These are phyloP conservation scores for Epichloe typhina DNA, from an alignment of 2,329 filamentous ascomycete species.

Conservation along the genomic window DNA sequence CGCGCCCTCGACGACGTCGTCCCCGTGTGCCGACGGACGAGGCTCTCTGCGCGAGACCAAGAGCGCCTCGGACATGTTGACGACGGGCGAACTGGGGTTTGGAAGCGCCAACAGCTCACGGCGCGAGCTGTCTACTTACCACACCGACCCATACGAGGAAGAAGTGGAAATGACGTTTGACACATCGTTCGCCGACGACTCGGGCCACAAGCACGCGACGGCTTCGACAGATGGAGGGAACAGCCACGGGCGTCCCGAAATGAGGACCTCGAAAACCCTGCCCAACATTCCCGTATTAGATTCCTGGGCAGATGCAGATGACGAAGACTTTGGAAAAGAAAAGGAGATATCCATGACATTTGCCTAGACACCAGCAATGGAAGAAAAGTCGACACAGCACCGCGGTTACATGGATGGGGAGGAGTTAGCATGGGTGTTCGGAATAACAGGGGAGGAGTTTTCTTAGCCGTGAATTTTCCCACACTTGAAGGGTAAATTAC, in stretches of 20 bases:
- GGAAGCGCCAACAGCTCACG: slow-evolving; percentile 2
- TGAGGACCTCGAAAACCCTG: slow-evolving; percentile 31
- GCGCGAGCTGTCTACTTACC: slow-evolving; percentile 13
- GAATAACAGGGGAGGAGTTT: background rate
- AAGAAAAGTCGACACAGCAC: background rate
- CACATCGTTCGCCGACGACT: slow-evolving; percentile 38
- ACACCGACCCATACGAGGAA: slow-evolving; percentile 25
- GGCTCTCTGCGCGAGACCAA: slow-evolving; percentile 28
- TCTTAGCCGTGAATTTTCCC: background rate
- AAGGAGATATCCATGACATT: slow-evolving; percentile 73
- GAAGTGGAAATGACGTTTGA: slow-evolving; percentile 62
- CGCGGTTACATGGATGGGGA: background rate
- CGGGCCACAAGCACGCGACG: slow-evolving; percentile 5
- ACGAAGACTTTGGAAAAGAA: slow-evolving; percentile 58
- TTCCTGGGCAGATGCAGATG: slow-evolving; percentile 59
- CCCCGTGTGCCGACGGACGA: slow-evolving; percentile 10
- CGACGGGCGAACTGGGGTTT: slow-evolving; percentile 7
- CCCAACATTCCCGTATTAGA: slow-evolving; percentile 40
- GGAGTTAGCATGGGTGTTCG: background rate
- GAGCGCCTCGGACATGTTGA: slow-evolving; percentile 28
- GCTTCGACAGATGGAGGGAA: slow-evolving; percentile 18
- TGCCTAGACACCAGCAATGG: slow-evolving; percentile 33
- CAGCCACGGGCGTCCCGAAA: slow-evolving; percentile 13
- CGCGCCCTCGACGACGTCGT: slow-evolving; percentile 15
- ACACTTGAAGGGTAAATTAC: no score